A percentile compares a stretch with the other conserved stretches of the same genome.
phyloP scores from a whole-genome alignment of 2,329 filamentous ascomycete genomes.

The Diaporthe sp. region DNA sequence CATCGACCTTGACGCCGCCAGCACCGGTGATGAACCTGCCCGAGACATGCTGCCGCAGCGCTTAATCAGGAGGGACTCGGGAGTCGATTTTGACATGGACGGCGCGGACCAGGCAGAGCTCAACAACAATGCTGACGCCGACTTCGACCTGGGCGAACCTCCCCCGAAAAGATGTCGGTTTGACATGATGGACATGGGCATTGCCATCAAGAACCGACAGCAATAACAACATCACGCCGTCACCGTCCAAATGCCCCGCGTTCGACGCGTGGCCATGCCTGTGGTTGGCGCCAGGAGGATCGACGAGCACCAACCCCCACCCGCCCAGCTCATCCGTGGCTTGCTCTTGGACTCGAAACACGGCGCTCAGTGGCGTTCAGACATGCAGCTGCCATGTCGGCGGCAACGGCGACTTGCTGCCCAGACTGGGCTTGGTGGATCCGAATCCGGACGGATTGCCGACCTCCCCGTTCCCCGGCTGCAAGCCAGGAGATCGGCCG shows the following conservation, averaged over 20 bases:
- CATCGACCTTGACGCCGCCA: too few species aligned
- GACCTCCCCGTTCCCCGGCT: background rate
- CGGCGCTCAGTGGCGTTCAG: background rate
- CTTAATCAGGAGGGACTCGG: background rate
- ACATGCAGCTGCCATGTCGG: conserved; percentile 1
- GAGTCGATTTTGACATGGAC: conserved; percentile 14
- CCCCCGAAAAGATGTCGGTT: background rate
- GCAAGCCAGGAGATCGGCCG: background rate
- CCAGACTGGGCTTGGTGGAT: background rate
- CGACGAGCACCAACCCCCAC: background rate
- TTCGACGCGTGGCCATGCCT: background rate
- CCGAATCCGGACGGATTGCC: background rate
- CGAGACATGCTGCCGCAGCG: background rate
- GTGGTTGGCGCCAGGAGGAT: background rate
- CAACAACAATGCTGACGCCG: background rate
- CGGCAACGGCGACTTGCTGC: background rate
- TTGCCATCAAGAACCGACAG: background rate
- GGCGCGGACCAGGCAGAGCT: background rate
- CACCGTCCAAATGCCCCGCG: too few species aligned
- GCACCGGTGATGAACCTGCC: background rate
- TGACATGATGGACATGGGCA: background rate
- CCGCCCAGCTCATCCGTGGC: background rate
- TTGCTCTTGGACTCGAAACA: background rate
- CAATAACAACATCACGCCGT: background rate
- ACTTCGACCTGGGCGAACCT: background rate